Base-by-base conservation (phyloP, 192 early-diverging fungal genomes). In the Backusella tarrabulga region DNA sequence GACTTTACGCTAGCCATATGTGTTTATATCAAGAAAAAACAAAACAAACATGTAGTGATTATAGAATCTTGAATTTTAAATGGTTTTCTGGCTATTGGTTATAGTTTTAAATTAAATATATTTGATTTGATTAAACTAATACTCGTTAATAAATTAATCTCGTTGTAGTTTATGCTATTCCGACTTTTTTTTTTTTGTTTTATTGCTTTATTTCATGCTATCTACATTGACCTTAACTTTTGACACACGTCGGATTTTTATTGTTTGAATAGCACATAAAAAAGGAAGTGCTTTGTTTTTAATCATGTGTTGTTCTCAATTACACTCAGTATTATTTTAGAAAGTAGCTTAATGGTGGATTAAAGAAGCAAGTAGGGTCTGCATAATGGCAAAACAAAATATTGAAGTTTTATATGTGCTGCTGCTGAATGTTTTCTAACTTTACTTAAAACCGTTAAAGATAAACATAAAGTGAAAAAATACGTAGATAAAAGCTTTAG, bases 241-340 rank as follows among this genome's bases (percentile, higher is more conserved):
- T 63, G 56, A 63, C 29, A 63, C 56, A 63, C 23, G 21, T 63
- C 56, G 56, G 56, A 14, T 63, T 63, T 63, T 63, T 63, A 63
- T 63, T 63, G 56, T 63, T 29, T 63, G 56, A 63, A 29, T 23
- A 26, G 3, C 56, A 21, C 1, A 14, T 63, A 63, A 29, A 63
- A 29, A 29, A 63, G 56, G 56, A 63, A 63, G 21, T 29, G 23
- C 23, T 23, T 63, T 29, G 3, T 14, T 29, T 8, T 63, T 11
- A 23, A 9, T 63, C 56, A 63, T 63, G 56, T 63, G 54, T 11
- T 23, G 29, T 63, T 63, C 6, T 29, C 21, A 26, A 60, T 60
- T 60, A 1, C 17, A 60, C 9, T 63, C 56, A 63, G 3, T 8
- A 29, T 29, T 29, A 63, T 63, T 63, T 63, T 29, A 63, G 56